Base-by-base conservation (phyloP, 1,284 basidiomycete species). In the Exsudoporus floridanus region DNA sequence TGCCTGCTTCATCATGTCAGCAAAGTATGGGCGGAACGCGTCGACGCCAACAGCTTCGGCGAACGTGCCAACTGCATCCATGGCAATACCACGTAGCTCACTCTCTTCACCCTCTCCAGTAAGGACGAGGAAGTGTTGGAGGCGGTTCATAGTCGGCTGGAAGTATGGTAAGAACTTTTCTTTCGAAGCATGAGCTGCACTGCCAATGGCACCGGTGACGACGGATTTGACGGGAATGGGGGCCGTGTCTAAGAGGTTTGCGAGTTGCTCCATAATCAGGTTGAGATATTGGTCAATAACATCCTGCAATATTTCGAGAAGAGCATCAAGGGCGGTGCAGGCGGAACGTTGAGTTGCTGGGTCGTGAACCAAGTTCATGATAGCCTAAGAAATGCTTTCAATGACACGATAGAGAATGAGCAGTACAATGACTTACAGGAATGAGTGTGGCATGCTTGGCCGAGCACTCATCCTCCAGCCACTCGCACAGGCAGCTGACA, bases 41-140 rank as follows among this genome's bases (percentile, higher is more conserved):
- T 99, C 94, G 68, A 88, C 85, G 60, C 97, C 97, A 48, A 99
- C 93, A 14, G 97, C 94, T 74, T 98, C 97, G 33, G 96, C 93
- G 61, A 99, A 93, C 0, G 97, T 99, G 44, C 97, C 97, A 58
- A 98, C 88, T 34, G 97, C 94, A 74, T 99, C 97, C 83, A 97
- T 98, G 25, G 96, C 90, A 68, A 98, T 97, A 39, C 97, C 97
- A 56, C 97, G 92, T 39, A 99, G 83, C 66, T 99, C 95, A 60
- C 86, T 88, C 69, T 95, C 93, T 67, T 94, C 92, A 39, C 90
- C 91, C 63, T 94, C 92, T 35, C 82, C 85, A 37, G 84, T 84
- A 49, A 93, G 84, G 39, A 91, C 79, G 46, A 92, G 81, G 75
- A 99, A 92, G 62, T 92, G 91, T 60, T 90, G 85, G 61, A 99